Evolutionary conservation across 257 asterid species (phyloP).

Genomic region (Petrea volubilis): DNA sequence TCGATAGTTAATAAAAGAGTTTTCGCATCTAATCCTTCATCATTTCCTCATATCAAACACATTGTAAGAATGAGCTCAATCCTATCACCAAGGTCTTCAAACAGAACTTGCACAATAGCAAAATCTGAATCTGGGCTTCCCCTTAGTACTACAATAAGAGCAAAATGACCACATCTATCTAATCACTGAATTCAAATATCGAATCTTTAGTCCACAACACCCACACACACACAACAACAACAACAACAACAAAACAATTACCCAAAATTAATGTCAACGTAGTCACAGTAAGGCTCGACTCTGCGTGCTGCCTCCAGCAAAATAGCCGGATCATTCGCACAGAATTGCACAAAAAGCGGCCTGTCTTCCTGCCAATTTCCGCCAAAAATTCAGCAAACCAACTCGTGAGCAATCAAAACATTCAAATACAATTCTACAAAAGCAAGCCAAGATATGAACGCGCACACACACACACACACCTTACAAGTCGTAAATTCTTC

Average conservation of each 20-base stretch:
- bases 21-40: too few species aligned
- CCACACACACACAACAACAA: too few species aligned
- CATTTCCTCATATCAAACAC: too few species aligned
- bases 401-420: neutral
- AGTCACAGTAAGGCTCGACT: conserved; percentile 86
- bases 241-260: conserved; percentile 28
- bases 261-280: conserved; percentile 95
- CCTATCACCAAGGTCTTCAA: too few species aligned
- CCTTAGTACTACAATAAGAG: neutral
- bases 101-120: neutral
- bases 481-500: conserved; percentile 88
- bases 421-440: neutral
- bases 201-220: neutral
- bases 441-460: neutral
- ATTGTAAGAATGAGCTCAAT: too few species aligned
- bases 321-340: conserved; percentile 90
- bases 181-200: neutral
- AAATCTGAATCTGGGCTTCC: neutral
- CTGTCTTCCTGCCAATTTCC: conserved; percentile 75
- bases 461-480: conserved; percentile 46
- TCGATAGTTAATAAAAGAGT: too few species aligned
- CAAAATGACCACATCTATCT: neutral
- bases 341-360: conserved; percentile 94
- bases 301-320: conserved; percentile 86
- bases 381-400: neutral